phyloP scores from a whole-genome alignment of 257 asterid genomes.

The Apocynum venetum region DNA sequence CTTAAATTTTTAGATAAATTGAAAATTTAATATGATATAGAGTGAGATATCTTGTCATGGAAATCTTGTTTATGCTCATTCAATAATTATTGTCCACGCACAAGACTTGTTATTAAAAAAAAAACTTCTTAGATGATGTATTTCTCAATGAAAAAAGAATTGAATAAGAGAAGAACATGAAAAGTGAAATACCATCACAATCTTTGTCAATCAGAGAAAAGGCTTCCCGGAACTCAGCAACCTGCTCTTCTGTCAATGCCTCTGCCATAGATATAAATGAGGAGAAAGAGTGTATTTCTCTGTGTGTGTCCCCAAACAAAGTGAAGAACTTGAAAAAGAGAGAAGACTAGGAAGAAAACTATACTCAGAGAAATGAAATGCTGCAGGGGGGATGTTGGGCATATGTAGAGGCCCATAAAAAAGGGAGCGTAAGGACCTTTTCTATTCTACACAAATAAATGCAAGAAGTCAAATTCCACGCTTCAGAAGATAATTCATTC shows the following conservation, averaged over 20 bases:
- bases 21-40: no score
- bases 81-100: no score
- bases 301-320: background rate
- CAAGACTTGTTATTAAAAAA: no score
- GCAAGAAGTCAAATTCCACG: constrained; percentile 11
- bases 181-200: constrained; percentile 17
- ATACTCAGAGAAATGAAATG: no score
- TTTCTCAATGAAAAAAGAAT: background rate
- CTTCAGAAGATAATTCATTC: constrained; percentile 11
- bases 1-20: no score
- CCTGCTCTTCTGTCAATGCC: constrained; percentile 27
- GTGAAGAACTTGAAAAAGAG: background rate
- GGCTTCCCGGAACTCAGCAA: constrained; percentile 32
- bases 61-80: no score
- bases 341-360: background rate
- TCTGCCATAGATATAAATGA: constrained; percentile 17
- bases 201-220: constrained; percentile 27
- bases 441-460: background rate
- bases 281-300: background rate
- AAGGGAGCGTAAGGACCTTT: background rate
- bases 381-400: background rate
- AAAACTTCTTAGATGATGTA: no score
- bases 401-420: background rate
- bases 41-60: no score
- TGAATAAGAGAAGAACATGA: background rate